Conservation (phyloP, 805 yeast species). For the Candida odintsovae region DNA sequence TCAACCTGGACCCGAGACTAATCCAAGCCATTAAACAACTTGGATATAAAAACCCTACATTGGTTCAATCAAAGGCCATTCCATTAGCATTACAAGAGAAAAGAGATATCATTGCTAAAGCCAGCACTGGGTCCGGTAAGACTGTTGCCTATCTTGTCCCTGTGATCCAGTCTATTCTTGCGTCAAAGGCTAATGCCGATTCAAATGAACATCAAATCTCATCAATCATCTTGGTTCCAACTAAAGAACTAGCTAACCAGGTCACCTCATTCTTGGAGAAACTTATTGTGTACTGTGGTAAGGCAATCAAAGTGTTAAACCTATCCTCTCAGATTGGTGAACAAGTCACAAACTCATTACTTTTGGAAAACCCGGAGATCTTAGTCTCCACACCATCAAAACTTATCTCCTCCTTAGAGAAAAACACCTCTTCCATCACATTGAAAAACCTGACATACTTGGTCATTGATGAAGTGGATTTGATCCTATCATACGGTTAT, state of each 20-base stretch:
- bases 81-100: constrained; percentile 87
- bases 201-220: constrained; percentile 22
- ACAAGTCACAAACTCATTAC: constrained; percentile 62
- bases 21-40: constrained; percentile 75
- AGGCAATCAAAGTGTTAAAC: constrained; percentile 58
- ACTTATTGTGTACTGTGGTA: constrained; percentile 65
- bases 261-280: constrained; percentile 66
- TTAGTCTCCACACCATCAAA: constrained; percentile 85
- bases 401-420: constrained; percentile 50
- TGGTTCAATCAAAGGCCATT: constrained; percentile 87
- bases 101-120: constrained; percentile 89
- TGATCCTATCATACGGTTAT: constrained; percentile 85
- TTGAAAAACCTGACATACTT: constrained; percentile 57
- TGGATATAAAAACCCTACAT: constrained; percentile 82
- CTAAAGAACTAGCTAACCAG: constrained; percentile 87
- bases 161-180: constrained; percentile 69
- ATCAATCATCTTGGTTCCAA: constrained; percentile 77
- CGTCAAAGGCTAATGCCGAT: constrained; percentile 28
- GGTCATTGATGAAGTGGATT: constrained; percentile 93
- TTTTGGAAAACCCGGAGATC: constrained; percentile 73
- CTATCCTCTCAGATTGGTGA: constrained; percentile 58
- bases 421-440: constrained; percentile 39
- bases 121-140: constrained; percentile 94
- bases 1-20: constrained; percentile 77
- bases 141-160: constrained; percentile 90